These are phyloP conservation scores for Crucibulum laeve DNA, from an alignment of 768 basidiomycete genomes.

Conservation along the genomic window DNA sequence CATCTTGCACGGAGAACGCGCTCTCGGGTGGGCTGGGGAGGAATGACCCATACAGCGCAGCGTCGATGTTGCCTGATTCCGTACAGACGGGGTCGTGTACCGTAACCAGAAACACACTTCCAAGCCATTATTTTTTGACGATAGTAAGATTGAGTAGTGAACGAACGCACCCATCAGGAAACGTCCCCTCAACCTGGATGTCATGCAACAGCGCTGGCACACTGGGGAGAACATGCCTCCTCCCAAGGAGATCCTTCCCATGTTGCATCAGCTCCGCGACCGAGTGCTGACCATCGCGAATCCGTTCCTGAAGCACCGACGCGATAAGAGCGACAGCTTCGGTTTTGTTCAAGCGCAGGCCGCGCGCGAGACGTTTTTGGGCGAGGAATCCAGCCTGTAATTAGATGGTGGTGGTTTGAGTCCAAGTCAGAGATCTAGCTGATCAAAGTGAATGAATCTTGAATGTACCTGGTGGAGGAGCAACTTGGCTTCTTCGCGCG, in stretches of 20 bases:
- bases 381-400: slow-evolving; percentile 79
- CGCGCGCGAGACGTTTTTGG: slow-evolving; percentile 93
- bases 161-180: slow-evolving; percentile 68
- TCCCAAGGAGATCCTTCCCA: slow-evolving; percentile 84
- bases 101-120: slow-evolving; percentile 91
- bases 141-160: not conserved
- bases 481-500: slow-evolving; percentile 73
- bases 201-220: slow-evolving; percentile 76
- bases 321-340: slow-evolving; percentile 91
- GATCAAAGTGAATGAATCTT: not conserved
- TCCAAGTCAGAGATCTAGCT: not conserved
- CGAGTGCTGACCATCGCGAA: slow-evolving; percentile 83
- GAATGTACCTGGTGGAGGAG: slow-evolving; percentile 59
- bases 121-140: slow-evolving; percentile 1
- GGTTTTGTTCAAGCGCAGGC: slow-evolving; percentile 78
- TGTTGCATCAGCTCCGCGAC: slow-evolving; percentile 92
- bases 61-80: slow-evolving; percentile 67
- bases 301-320: slow-evolving; percentile 88
- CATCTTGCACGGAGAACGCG: slow-evolving; percentile 56
- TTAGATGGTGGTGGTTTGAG: not conserved
- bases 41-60: slow-evolving; percentile 95
- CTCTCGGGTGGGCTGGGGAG: slow-evolving; percentile 70
- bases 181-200: slow-evolving; percentile 93
- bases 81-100: slow-evolving; percentile 94
- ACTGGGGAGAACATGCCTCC: slow-evolving; percentile 82